phyloP scores from a whole-genome alignment of 345 rosid species.

The Draba incana region DNA sequence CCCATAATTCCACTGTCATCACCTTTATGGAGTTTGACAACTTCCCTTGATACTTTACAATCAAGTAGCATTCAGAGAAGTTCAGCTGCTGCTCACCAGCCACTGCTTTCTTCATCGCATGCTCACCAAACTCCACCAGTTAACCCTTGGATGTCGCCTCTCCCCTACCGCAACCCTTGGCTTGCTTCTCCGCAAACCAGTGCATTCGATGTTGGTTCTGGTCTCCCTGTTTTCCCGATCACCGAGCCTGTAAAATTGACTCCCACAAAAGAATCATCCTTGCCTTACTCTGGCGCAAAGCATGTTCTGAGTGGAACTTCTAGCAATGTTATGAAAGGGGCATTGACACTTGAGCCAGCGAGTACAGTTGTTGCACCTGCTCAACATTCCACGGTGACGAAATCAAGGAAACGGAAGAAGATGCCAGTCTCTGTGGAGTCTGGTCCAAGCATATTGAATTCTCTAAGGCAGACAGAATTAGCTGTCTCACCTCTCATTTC shows the following conservation, averaged over 20 bases:
- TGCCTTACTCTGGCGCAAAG: slow-evolving; percentile 52
- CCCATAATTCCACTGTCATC: slow-evolving; percentile 75
- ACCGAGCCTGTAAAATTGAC: slow-evolving; percentile 65
- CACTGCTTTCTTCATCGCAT: slow-evolving; percentile 63
- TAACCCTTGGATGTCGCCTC: slow-evolving; percentile 73
- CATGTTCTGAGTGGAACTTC: slow-evolving; percentile 51
- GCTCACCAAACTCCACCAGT: slow-evolving; percentile 66
- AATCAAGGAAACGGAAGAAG: slow-evolving; percentile 86
- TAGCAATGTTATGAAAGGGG: slow-evolving; percentile 49
- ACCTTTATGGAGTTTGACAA: slow-evolving; percentile 76
- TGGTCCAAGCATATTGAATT: slow-evolving; percentile 48
- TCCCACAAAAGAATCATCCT: slow-evolving; percentile 62
- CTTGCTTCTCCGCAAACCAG: slow-evolving; percentile 66
- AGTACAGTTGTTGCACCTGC: slow-evolving; percentile 51
- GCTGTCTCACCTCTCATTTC: slow-evolving; percentile 48
- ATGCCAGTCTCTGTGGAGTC: slow-evolving; percentile 51
- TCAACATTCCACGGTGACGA: slow-evolving; percentile 58
- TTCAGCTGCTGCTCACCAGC: slow-evolving; percentile 63
- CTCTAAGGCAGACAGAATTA: slow-evolving; percentile 52
- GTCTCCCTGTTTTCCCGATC: slow-evolving; percentile 55
- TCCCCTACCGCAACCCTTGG: slow-evolving; percentile 74
- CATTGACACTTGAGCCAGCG: slow-evolving; percentile 49
- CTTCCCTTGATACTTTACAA: slow-evolving; percentile 62
- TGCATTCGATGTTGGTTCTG: slow-evolving; percentile 60
- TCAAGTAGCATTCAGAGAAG: slow-evolving; percentile 64